These are phyloP conservation scores for Porodaedalea pini DNA, from an alignment of 1,284 basidiomycete species.

Conservation along the genomic window DNA sequence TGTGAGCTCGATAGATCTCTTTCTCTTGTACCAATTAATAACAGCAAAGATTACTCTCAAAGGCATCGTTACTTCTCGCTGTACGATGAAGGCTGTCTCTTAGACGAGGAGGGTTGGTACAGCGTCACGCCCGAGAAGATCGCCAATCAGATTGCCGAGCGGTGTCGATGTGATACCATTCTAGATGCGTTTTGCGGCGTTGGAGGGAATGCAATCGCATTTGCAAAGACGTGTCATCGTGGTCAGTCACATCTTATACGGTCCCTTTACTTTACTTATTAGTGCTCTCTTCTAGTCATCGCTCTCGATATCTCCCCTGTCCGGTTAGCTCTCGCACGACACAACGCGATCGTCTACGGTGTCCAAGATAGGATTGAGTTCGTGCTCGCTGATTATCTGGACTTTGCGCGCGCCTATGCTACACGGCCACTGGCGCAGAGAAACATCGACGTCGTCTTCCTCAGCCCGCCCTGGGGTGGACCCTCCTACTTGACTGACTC, in stretches of 20 bases:
- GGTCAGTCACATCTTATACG: constrained; percentile 50
- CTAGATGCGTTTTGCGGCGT: constrained; percentile 97
- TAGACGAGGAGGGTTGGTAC: constrained; percentile 94
- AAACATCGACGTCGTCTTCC: constrained; percentile 82
- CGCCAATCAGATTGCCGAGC: constrained; percentile 86
- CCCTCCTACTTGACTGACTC: constrained; percentile 60
- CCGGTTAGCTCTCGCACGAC: constrained; percentile 81
- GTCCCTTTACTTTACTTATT: neutral
- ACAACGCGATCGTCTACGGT: constrained; percentile 92
- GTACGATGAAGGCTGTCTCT: constrained; percentile 74
- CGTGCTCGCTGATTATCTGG: constrained; percentile 81
- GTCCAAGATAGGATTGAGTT: constrained; percentile 94
- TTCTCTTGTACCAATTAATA: constrained; percentile 10
- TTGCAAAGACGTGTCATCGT: constrained; percentile 90
- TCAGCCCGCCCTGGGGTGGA: constrained; percentile 93
- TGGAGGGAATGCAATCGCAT: constrained; percentile 96
- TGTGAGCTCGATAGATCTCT: constrained; percentile 49
- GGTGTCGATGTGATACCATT: constrained; percentile 81
- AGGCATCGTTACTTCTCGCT: constrained; percentile 76
- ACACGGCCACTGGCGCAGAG: constrained; percentile 30
- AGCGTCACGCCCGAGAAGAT: constrained; percentile 93
- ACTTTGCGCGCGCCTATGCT: constrained; percentile 67
- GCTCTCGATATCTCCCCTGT: constrained; percentile 86
- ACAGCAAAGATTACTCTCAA: constrained; percentile 74
- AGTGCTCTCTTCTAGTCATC: constrained; percentile 62